These are phyloP conservation scores for Phytopythium litorale DNA, from an alignment of 352 stramenopile species.

Conservation along the genomic window DNA sequence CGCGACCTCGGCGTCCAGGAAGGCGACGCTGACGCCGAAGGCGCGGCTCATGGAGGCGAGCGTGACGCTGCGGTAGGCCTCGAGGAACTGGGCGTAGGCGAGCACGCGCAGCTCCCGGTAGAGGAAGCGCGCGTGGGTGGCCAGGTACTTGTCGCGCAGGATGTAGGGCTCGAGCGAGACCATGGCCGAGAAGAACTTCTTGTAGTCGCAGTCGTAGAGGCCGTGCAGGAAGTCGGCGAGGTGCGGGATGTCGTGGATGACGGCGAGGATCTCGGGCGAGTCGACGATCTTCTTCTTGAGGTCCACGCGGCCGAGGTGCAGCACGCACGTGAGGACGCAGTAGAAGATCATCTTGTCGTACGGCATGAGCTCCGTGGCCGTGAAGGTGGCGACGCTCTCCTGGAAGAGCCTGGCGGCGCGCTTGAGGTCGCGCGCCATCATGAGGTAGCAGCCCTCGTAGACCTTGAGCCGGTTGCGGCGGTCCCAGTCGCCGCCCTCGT, in stretches of 20 bases:
- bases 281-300: conserved; percentile 98
- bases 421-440: conserved; percentile 94
- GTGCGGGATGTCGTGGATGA: conserved; percentile 82
- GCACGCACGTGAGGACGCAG: conserved; percentile 94
- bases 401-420: conserved; percentile 92
- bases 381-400: conserved; percentile 98
- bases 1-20: conserved; percentile 96
- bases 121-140: conserved; percentile 90
- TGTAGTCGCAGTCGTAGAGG: conserved; percentile 98
- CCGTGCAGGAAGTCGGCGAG: conserved; percentile 89
- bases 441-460: conserved; percentile 94
- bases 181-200: conserved; percentile 94
- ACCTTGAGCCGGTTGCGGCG: conserved; percentile 98
- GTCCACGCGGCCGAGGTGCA: conserved; percentile 91
- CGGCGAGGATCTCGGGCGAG: conserved; percentile 94
- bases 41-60: conserved; percentile 94
- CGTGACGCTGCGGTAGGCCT: conserved; percentile 96
- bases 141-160: conserved; percentile 93
- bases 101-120: conserved; percentile 97
- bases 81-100: conserved; percentile 98
- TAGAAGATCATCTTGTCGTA: conserved; percentile 99
- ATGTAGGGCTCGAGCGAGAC: conserved; percentile 82
- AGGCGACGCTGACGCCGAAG: conserved; percentile 95
- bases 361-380: conserved; percentile 95
- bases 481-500: conserved; percentile 98